Evolutionary conservation across 441 rosid species (phyloP), one percentile per base, ranked within the genome.

Genomic region (Viola pubescens): DNA sequence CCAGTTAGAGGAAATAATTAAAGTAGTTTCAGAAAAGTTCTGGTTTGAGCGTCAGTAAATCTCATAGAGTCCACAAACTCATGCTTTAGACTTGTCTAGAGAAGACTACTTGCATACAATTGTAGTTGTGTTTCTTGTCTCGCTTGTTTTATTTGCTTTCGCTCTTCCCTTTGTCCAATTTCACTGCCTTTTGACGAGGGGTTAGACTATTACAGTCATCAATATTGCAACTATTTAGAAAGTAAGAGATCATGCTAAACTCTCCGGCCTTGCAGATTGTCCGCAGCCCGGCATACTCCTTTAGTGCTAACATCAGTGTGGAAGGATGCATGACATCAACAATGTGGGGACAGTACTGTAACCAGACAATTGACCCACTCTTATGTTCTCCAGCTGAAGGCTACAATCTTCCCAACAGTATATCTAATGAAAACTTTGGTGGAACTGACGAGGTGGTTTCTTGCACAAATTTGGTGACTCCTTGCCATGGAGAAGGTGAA

Each of bases 261-360:
- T 71, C 59, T 71, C 50, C 58, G 70, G 65, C 49, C 56, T 64
- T 71, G 71, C 89, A 89, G 98, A 94, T 94, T 70, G 67, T 79
- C 63, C 84, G 96, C 51, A 82, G 82, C 46, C 71, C 83, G 40
- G 59, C 89, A 0, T 89, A 81, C 74, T 86, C 91, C 59, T 94
- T 94, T 68, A 78, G 84, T 63, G 88, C 85, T 64, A 87, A 88
- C 68, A 76, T 94, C 66, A 89, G 78, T 37, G 89, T 94, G 41
- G 91, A 87, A 79, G 98, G 97, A 67, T 94, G 98, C 69, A 71
- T 67, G 69, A 74, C 79, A 55, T 80, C 88, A 60, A 78, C 80
- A 47, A 78, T 79, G 85, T 82, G 84, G 90, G 98, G 98, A 10
- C 87, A 79, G 75, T 82, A 72, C 69, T 92, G 98, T 86, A 86